Evolutionary conservation across 2,329 filamentous ascomycete species (phyloP).

Genomic region (Periglandula ipomoeae): DNA sequence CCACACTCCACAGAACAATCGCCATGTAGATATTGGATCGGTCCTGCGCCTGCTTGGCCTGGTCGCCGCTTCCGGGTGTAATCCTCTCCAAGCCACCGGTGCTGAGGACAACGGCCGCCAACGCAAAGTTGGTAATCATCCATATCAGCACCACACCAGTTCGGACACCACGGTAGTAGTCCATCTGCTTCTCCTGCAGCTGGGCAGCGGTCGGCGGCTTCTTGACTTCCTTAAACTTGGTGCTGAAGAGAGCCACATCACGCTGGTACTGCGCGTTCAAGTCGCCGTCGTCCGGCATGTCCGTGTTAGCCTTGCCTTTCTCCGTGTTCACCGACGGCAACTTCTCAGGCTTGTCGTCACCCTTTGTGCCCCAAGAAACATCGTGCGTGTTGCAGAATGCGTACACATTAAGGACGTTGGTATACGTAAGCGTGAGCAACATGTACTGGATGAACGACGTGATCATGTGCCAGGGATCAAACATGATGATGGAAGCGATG

Average conservation of each 20-base stretch:
- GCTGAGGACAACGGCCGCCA: constrained; percentile 78
- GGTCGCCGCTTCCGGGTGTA: constrained; percentile 27
- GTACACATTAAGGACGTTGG: constrained; percentile 98
- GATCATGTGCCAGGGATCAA: constrained; percentile 99
- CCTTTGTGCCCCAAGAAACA: constrained; percentile 96
- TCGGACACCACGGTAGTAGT: constrained; percentile 96
- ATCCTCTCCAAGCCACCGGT: constrained; percentile 72
- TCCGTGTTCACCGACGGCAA: constrained; percentile 83
- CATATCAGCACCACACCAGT: constrained; percentile 86
- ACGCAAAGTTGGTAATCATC: constrained; percentile 93
- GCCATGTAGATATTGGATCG: constrained; percentile 76
- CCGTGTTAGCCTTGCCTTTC: constrained; percentile 82
- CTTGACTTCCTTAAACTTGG: constrained; percentile 67
- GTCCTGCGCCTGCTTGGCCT: constrained; percentile 35
- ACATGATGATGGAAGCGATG: constrained; percentile 82
- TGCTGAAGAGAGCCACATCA: constrained; percentile 64
- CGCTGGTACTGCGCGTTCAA: constrained; percentile 90
- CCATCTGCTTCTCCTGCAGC: constrained; percentile 77
- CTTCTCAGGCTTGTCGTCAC: constrained; percentile 90
- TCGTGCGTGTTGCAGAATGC: constrained; percentile 98
- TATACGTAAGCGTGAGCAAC: constrained; percentile 88
- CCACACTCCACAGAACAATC: constrained; percentile 83
- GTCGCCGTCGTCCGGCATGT: constrained; percentile 90
- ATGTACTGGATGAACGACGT: constrained; percentile 95
- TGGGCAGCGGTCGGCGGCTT: constrained; percentile 45